Evolutionary conservation across 2,329 filamentous ascomycete species (phyloP).

Genomic region (Botrytis paeoniae): DNA sequence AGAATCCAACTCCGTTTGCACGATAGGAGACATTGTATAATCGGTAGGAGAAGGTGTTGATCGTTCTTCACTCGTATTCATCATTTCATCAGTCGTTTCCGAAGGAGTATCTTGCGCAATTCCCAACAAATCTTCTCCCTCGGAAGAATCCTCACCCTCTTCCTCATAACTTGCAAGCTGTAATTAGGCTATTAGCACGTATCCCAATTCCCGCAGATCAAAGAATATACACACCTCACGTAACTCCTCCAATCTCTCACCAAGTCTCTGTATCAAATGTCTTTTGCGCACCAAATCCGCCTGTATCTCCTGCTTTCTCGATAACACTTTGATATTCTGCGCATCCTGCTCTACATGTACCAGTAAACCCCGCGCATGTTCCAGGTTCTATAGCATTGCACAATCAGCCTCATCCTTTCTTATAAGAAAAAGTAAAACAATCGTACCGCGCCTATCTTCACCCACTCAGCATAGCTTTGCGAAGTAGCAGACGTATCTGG

Average conservation of each 20-base stretch:
- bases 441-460: constrained; percentile 52
- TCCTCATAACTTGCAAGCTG: constrained; percentile 30
- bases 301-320: constrained; percentile 59
- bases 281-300: constrained; percentile 62
- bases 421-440: background rate
- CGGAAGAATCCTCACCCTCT: constrained; percentile 40
- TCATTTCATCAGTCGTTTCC: constrained; percentile 39
- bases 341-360: constrained; percentile 69
- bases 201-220: background rate
- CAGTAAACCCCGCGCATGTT: constrained; percentile 66
- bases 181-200: background rate
- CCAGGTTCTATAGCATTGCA: constrained; percentile 57
- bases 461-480: constrained; percentile 61
- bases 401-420: background rate
- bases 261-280: constrained; percentile 62
- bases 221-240: constrained; percentile 49
- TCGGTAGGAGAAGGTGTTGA: constrained; percentile 23
- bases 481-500: constrained; percentile 57
- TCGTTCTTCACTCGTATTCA: background rate
- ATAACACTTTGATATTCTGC: constrained; percentile 54
- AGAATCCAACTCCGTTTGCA: background rate
- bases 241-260: constrained; percentile 65
- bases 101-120: constrained; percentile 47
- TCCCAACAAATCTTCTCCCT: constrained; percentile 55
- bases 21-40: constrained; percentile 17